phyloP scores from a whole-genome alignment of 345 rosid species.

The Hypericum perforatum region DNA sequence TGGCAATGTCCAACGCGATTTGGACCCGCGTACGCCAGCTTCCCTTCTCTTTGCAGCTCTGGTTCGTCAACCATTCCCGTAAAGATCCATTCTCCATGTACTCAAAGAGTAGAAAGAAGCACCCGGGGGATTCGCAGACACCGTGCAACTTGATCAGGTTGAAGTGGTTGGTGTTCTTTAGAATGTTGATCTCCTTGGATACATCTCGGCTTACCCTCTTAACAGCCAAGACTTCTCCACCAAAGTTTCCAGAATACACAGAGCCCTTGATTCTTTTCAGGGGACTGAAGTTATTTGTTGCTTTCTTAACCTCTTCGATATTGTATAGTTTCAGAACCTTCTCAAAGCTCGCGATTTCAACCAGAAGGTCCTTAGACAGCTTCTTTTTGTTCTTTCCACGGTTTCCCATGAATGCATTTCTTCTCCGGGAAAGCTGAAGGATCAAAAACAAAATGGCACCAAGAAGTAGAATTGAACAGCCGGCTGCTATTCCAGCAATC shows the following conservation, averaged over 20 bases:
- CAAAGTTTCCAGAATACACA: constrained; percentile 20
- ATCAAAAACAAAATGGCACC: constrained; percentile 1
- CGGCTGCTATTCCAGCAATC: constrained; percentile 1
- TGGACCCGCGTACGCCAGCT: constrained; percentile 27
- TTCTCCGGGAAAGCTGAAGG: neutral
- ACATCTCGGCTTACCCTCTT: constrained; percentile 26
- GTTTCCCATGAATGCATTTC: neutral
- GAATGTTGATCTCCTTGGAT: constrained; percentile 29
- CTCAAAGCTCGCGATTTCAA: constrained; percentile 15
- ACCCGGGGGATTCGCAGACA: constrained; percentile 22
- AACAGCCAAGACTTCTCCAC: constrained; percentile 22
- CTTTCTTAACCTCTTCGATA: constrained; percentile 24
- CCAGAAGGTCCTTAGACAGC: constrained; percentile 12
- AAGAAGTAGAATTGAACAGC: constrained; percentile 1
- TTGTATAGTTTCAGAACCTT: constrained; percentile 27
- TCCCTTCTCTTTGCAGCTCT: constrained; percentile 6
- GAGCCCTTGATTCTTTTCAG: constrained; percentile 18
- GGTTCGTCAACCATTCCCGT: constrained; percentile 25
- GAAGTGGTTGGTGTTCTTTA: constrained; percentile 33
- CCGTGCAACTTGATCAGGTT: constrained; percentile 31
- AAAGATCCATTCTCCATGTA: constrained; percentile 29
- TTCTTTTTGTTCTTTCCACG: constrained; percentile 1
- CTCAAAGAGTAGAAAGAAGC: constrained; percentile 34
- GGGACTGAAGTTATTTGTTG: constrained; percentile 27
- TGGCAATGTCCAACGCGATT: constrained; percentile 39